Percentiles rank a stretch among this genome's conserved stretches.
These are phyloP conservation scores for Debaryomycetaceae sp. DNA, from an alignment of 1,139 yeast species.

Conservation along the genomic window DNA sequence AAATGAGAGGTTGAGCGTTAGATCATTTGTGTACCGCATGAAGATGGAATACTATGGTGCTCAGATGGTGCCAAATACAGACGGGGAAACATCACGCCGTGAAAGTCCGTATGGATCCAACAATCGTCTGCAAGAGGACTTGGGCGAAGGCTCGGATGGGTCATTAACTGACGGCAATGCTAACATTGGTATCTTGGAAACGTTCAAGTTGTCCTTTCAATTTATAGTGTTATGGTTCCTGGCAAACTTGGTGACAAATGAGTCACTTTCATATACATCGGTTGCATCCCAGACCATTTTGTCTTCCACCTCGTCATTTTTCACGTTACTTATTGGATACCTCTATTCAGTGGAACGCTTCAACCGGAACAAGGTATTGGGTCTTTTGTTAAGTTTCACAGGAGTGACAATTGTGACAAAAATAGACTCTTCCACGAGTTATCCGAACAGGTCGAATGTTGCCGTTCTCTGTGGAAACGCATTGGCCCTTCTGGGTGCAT, in stretches of 20 bases:
- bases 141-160: slow-evolving; percentile 15
- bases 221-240: slow-evolving; percentile 86
- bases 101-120: slow-evolving; percentile 18
- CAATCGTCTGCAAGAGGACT: slow-evolving; percentile 14
- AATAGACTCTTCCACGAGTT: slow-evolving; percentile 43
- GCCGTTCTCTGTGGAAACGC: slow-evolving; percentile 67
- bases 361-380: slow-evolving; percentile 60
- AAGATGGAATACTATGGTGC: slow-evolving; percentile 17
- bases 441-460: slow-evolving; percentile 22
- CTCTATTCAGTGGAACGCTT: slow-evolving; percentile 67
- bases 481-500: slow-evolving; percentile 78
- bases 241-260: slow-evolving; percentile 86
- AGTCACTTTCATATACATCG: slow-evolving; percentile 80
- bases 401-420: slow-evolving; percentile 81
- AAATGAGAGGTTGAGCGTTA: slow-evolving; percentile 16
- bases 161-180: slow-evolving; percentile 8
- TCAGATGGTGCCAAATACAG: neutral
- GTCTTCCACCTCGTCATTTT: slow-evolving; percentile 88
- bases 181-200: slow-evolving; percentile 39
- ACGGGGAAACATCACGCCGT: neutral
- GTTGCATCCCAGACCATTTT: slow-evolving; percentile 92
- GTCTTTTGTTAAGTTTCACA: slow-evolving; percentile 64
- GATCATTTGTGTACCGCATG: slow-evolving; percentile 20
- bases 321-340: slow-evolving; percentile 83
- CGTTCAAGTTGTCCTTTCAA: slow-evolving; percentile 65